Evolutionary conservation across 352 stramenopile genomes (phyloP).

Genomic region (Thalassiosira hispida): DNA sequence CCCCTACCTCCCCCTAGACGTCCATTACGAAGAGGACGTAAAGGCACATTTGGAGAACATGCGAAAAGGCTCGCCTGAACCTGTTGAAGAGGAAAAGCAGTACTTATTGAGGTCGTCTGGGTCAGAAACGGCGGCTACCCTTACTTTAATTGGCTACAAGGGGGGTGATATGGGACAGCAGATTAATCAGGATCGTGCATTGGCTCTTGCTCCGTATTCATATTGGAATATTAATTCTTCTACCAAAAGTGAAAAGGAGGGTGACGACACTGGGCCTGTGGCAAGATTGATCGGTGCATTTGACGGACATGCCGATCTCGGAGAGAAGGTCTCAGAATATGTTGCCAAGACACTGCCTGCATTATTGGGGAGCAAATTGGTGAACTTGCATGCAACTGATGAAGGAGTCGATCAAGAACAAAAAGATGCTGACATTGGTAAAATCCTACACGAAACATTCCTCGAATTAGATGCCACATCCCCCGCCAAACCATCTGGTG

Average conservation of each 20-base stretch:
- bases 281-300: constrained; percentile 72
- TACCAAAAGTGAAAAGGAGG: constrained; percentile 4
- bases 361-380: constrained; percentile 62
- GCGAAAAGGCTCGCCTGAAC: constrained; percentile 23
- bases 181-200: constrained; percentile 82
- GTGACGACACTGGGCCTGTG: constrained; percentile 23
- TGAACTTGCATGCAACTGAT: constrained; percentile 32
- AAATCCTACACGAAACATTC: constrained; percentile 65
- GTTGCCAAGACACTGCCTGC: constrained; percentile 60
- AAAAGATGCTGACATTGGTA: constrained; percentile 46
- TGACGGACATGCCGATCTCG: constrained; percentile 74
- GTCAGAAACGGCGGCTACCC: constrained; percentile 61
- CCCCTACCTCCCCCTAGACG: constrained; percentile 63
- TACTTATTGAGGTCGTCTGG: constrained; percentile 54
- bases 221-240: constrained; percentile 46
- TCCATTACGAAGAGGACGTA: constrained; percentile 61
- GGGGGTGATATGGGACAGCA: constrained; percentile 62
- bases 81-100: constrained; percentile 1
- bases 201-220: constrained; percentile 70
- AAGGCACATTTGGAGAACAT: constrained; percentile 55
- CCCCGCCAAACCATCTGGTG: constrained; percentile 64
- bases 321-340: constrained; percentile 74
- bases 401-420: constrained; percentile 19
- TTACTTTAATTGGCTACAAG: constrained; percentile 82
- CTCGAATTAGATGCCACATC: constrained; percentile 75